Conservation (phyloP, 2,329 filamentous ascomycete species). For the Exophiala alcalophila region DNA sequence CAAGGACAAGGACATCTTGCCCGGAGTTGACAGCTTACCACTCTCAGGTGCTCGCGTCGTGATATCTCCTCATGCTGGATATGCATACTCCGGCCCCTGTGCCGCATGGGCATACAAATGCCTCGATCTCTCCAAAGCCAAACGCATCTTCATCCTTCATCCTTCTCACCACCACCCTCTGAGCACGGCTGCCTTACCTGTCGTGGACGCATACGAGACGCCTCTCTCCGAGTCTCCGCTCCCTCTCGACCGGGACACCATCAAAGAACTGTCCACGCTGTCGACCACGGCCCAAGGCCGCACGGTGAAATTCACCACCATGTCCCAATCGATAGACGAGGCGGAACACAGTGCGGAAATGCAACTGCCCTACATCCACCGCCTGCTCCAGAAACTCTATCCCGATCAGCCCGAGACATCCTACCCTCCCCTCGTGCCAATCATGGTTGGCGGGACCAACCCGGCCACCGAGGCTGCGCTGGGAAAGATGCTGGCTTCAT, state of each 20-base stretch:
- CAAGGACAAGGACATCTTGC: constrained; percentile 54
- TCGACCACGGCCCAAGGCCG: constrained; percentile 31
- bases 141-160: constrained; percentile 86
- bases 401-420: constrained; percentile 49
- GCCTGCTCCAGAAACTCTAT: constrained; percentile 59
- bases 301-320: constrained; percentile 45
- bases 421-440: constrained; percentile 75
- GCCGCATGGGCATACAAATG: constrained; percentile 93
- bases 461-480: constrained; percentile 63
- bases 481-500: constrained; percentile 71
- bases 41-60: constrained; percentile 74
- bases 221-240: constrained; percentile 45
- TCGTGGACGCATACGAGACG: constrained; percentile 55
- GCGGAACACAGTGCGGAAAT: constrained; percentile 93
- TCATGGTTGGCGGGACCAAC: constrained; percentile 77
- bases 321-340: constrained; percentile 66
- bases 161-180: constrained; percentile 89
- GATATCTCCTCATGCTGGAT: constrained; percentile 94
- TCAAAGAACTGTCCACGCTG: constrained; percentile 37
- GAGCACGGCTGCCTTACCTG: constrained; percentile 70
- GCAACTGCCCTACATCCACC: constrained; percentile 92
- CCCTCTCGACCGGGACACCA: constrained; percentile 44
- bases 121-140: constrained; percentile 77
- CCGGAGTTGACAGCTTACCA: constrained; percentile 64
- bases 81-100: constrained; percentile 83